Evolutionary conservation across 2,329 filamentous ascomycete species (phyloP), one percentile per base, ranked within the genome.

Genomic region (Chalaropsis ovoidea): DNA sequence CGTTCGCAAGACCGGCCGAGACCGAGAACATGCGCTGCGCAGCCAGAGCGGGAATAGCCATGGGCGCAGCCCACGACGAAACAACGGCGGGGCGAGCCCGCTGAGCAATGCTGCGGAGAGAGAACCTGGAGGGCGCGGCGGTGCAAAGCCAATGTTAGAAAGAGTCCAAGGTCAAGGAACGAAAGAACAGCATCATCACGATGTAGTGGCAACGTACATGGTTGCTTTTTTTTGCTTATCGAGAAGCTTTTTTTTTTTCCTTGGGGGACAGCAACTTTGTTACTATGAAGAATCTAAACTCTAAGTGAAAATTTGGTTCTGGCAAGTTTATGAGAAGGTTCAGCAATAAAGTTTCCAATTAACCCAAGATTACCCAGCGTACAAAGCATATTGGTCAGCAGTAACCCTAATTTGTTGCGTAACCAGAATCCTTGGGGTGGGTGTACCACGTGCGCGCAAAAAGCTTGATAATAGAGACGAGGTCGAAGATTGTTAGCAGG

Each of bases 91-190:
- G 62, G 41, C 62, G 62, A 45, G 65, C 62, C 58, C 65, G 65
- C 65, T 67, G 65, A 27, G 42, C 47, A 52, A 67, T 43, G 62
- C 17, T 58, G n/a, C 65, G 65, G 15, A 67, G 56, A 56, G 62
- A 61, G 45, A 67, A 67, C 65, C 65, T 67, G 13, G 4, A 56
- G 10, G 13, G 4, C 47, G 10, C n/a, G 27, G 15, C 2, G 27
- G 7, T 4, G 42, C 22, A 22, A 61, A 13, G 11, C 17, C 13
- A 11, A 43, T 65, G 63, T 65, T 60, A 60, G 31, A 22, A 62
- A 11, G 5, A 31, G 8, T 17, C 15, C 17, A 35, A 3, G 3
- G 5, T 35, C 11, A 56, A 39, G 35, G 43, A 8, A 2, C 27
- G 11, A 3, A 56, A 39, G 27, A 58, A n/a, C 27, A 35, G 15